phyloP scores from a whole-genome alignment of 1,284 basidiomycete genomes.

The Porphyrellus sp. region DNA sequence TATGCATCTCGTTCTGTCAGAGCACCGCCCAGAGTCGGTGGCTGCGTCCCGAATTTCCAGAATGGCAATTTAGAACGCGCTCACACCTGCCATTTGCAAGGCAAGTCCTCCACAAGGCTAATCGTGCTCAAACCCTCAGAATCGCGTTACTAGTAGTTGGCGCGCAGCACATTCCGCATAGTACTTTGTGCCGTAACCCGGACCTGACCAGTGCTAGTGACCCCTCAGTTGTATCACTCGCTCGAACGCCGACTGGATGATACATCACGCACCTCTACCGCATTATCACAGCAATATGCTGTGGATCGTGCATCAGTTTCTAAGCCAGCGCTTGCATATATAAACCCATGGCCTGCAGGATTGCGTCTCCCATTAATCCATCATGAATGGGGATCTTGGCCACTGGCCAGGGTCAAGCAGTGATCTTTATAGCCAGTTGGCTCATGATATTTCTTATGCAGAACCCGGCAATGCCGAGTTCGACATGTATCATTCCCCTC shows the following conservation, averaged over 20 bases:
- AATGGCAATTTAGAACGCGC: constrained; percentile 16
- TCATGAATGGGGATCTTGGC: constrained; percentile 15
- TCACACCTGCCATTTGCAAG: neutral
- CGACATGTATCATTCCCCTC: neutral
- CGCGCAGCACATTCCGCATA: neutral
- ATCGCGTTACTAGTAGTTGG: constrained; percentile 25
- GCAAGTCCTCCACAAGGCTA: constrained; percentile 1
- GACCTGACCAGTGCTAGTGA: too few species aligned
- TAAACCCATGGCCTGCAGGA: constrained; percentile 8
- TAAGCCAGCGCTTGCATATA: constrained; percentile 8
- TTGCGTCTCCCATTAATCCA: neutral
- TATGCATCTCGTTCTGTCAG: constrained; percentile 4
- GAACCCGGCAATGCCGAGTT: neutral
- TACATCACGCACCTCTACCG: neutral
- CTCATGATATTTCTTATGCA: neutral
- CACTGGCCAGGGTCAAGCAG: constrained; percentile 13
- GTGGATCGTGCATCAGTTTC: constrained; percentile 11
- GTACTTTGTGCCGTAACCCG: constrained; percentile 5
- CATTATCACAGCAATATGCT: constrained; percentile 30
- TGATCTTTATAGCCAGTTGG: neutral
- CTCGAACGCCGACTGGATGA: neutral
- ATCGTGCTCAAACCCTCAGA: constrained; percentile 20
- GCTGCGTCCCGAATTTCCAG: constrained; percentile 21
- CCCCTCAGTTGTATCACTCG: neutral
- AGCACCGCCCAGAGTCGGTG: neutral